Percentiles rank a stretch among this genome's conserved stretches.
Conservation (phyloP, 805 yeast genomes). For the Candida morakotiae region DNA sequence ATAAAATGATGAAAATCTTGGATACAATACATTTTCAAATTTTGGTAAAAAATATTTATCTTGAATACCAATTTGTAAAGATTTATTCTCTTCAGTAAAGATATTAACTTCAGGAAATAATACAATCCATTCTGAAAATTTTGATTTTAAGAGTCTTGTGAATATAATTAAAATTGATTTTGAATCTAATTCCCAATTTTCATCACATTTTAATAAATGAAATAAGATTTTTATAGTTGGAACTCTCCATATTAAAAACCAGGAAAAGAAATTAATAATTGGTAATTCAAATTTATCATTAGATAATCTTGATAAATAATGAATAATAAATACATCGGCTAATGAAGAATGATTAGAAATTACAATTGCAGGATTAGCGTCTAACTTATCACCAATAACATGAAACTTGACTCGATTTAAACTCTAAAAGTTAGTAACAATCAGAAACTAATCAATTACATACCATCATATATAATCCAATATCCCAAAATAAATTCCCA, state of each 20-base stretch:
- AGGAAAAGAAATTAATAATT: slow-evolving; percentile 56
- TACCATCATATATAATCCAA: slow-evolving; percentile 26
- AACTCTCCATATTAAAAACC: slow-evolving; percentile 63
- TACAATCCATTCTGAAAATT: slow-evolving; percentile 56
- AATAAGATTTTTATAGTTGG: slow-evolving; percentile 50
- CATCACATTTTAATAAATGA: slow-evolving; percentile 55
- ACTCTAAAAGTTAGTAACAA: slow-evolving; percentile 7
- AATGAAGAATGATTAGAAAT: slow-evolving; percentile 64
- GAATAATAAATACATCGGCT: slow-evolving; percentile 59
- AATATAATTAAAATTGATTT: slow-evolving; percentile 33
- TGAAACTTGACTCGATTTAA: slow-evolving; percentile 33
- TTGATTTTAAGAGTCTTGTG: slow-evolving; percentile 29
- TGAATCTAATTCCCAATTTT: slow-evolving; percentile 59
- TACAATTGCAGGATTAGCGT: slow-evolving; percentile 33
- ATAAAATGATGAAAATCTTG: slow-evolving; percentile 61
- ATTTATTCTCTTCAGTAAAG: slow-evolving; percentile 44
- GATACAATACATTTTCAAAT: slow-evolving; percentile 64
- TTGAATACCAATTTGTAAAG: slow-evolving; percentile 51
- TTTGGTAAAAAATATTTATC: slow-evolving; percentile 57
- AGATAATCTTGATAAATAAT: slow-evolving; percentile 32
- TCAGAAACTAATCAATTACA: slow-evolving; percentile 10
- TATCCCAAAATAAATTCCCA: slow-evolving; percentile 23
- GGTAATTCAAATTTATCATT: slow-evolving; percentile 24
- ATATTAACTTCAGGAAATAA: slow-evolving; percentile 86
- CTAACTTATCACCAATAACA: slow-evolving; percentile 40